Percentiles rank a stretch among this genome's conserved stretches.
Conservation (phyloP, 2,329 filamentous ascomycete species). For the Alternaria arbusti region DNA sequence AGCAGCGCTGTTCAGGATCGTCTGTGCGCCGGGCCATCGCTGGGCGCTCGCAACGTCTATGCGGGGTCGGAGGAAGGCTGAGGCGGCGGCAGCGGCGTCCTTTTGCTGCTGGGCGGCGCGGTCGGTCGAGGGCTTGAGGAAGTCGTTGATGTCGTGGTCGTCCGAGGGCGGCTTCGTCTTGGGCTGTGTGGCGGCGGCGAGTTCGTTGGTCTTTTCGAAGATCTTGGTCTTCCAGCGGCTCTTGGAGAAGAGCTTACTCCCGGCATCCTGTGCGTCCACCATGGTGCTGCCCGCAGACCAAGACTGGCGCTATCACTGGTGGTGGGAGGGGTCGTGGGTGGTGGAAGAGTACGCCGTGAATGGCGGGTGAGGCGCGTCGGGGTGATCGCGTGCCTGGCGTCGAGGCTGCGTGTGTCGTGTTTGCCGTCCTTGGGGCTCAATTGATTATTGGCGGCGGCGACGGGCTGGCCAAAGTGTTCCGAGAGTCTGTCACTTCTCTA, state of each 20-base stretch:
- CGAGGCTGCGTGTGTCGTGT: background rate
- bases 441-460: background rate
- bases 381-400: slow-evolving; percentile 10
- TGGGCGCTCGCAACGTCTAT: slow-evolving; percentile 59
- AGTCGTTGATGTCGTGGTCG: slow-evolving; percentile 61
- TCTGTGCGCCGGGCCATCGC: slow-evolving; percentile 58
- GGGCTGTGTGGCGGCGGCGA: slow-evolving; percentile 36
- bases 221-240: slow-evolving; percentile 60
- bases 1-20: slow-evolving; percentile 48
- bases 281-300: slow-evolving; percentile 28
- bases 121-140: slow-evolving; percentile 62
- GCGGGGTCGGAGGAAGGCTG: slow-evolving; percentile 42
- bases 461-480: slow-evolving; percentile 5
- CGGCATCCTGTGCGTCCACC: slow-evolving; percentile 39
- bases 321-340: background rate
- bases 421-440: background rate
- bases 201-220: slow-evolving; percentile 48
- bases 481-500: slow-evolving; percentile 9
- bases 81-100: slow-evolving; percentile 35
- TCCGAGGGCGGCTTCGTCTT: slow-evolving; percentile 32
- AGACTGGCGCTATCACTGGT: background rate
- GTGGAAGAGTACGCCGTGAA: background rate
- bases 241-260: slow-evolving; percentile 49
- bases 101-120: slow-evolving; percentile 46
- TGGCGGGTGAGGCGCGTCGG: background rate